A percentile compares a stretch with the other conserved stretches of the same genome.
Conservation (phyloP, 257 asterid species). For the Euphrasia confusa region DNA sequence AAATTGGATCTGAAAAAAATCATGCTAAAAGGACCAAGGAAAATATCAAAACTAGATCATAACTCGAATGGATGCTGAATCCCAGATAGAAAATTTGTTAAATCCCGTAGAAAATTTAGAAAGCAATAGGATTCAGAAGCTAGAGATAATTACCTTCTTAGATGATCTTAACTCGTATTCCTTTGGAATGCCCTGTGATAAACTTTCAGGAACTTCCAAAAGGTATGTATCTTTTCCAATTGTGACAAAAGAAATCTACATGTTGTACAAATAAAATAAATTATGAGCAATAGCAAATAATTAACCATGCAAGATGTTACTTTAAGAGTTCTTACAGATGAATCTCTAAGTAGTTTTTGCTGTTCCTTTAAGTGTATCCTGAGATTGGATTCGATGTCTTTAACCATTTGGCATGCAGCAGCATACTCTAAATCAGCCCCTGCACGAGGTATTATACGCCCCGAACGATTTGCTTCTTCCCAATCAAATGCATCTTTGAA, state of each 20-base stretch:
- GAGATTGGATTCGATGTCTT: conserved; percentile 62
- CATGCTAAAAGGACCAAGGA: background rate
- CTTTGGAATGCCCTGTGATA: conserved; percentile 57
- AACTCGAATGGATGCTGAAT: no score
- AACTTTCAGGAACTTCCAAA: conserved; percentile 87
- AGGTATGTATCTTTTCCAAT: conserved; percentile 87
- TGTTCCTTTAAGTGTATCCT: conserved; percentile 80
- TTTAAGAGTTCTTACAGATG: conserved; percentile 57
- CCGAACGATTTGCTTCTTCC: conserved; percentile 87
- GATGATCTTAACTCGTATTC: conserved; percentile 87
- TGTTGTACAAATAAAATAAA: conserved; percentile 17
- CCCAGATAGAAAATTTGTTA: no score
- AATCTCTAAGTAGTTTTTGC: conserved; percentile 61
- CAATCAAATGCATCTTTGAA: conserved; percentile 95
- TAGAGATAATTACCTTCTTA: conserved; percentile 55
- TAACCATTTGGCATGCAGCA: conserved; percentile 65
- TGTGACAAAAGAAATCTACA: conserved; percentile 72
- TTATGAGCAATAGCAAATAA: conserved; percentile 12
- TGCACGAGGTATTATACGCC: conserved; percentile 86
- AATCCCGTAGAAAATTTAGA: background rate
- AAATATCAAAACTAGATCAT: no score
- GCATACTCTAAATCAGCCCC: conserved; percentile 92
- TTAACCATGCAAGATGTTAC: background rate
- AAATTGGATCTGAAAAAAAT: conserved; percentile 14
- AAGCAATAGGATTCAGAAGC: conserved; percentile 10